Conservation (phyloP, 805 yeast genomes). For the Soucietia sequanensis region DNA sequence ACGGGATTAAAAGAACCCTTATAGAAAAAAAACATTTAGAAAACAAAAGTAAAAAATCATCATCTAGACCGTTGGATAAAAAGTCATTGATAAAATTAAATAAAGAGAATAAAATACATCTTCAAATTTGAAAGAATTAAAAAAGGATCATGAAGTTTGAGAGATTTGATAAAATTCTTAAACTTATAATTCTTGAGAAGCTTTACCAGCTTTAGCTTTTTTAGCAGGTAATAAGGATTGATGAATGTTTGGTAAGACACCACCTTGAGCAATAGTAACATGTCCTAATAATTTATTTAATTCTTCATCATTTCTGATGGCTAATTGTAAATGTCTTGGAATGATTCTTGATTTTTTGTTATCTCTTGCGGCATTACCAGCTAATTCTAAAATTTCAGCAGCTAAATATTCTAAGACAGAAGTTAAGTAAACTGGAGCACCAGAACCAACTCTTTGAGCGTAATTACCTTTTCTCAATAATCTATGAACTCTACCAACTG, state of each 20-base stretch:
- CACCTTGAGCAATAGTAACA: conserved; percentile 98
- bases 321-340: conserved; percentile 98
- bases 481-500: conserved; percentile 99
- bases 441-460: conserved; percentile 98
- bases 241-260: conserved; percentile 97
- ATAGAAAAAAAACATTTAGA: not conserved
- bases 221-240: conserved; percentile 86
- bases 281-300: conserved; percentile 88
- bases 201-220: conserved; percentile 57
- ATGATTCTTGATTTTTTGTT: conserved; percentile 98
- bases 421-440: conserved; percentile 98
- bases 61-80: too few relatives aligned
- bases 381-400: conserved; percentile 96
- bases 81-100: too few relatives aligned
- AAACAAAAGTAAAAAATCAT: not conserved
- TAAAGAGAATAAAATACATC: conserved; percentile 1
- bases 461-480: conserved; percentile 95
- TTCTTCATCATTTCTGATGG: conserved; percentile 99
- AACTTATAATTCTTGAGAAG: conserved; percentile 63
- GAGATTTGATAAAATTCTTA: not conserved
- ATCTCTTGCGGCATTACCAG: conserved; percentile 99
- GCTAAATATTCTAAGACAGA: conserved; percentile 96
- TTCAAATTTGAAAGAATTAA: conserved; percentile 1
- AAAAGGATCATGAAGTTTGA: not conserved
- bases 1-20: conserved; percentile 6